Percentiles rank a stretch among this genome's conserved stretches.
phyloP scores from a whole-genome alignment of 768 basidiomycete genomes.

The Suillus fuscotomentosus region DNA sequence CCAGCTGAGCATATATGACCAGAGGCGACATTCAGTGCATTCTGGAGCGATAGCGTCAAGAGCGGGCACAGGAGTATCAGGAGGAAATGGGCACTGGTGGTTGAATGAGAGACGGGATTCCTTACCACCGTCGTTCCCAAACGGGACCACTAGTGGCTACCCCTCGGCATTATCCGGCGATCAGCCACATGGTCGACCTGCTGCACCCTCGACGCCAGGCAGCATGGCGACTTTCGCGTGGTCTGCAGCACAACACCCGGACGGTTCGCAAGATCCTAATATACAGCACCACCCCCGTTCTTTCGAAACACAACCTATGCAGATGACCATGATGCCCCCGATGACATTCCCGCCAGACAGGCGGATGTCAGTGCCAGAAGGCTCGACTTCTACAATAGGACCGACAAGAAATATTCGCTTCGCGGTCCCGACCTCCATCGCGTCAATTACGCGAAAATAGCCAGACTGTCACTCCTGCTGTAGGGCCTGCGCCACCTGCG shows the following conservation, averaged over 20 bases:
- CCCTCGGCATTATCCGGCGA: constrained; percentile 61
- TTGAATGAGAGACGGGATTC: constrained; percentile 71
- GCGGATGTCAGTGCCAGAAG: constrained; percentile 75
- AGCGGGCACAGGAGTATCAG: constrained; percentile 23
- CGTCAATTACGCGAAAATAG: constrained; percentile 50
- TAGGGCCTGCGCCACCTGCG: constrained; percentile 31
- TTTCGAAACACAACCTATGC: constrained; percentile 47
- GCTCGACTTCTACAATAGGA: constrained; percentile 41
- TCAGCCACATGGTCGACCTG: constrained; percentile 60
- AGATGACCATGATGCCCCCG: constrained; percentile 55
- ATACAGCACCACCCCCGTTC: constrained; percentile 40
- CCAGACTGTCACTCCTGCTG: constrained; percentile 33
- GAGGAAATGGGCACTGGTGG: constrained; percentile 50
- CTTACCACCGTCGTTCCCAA: constrained; percentile 66
- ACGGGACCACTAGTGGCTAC: constrained; percentile 46
- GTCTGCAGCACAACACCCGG: constrained; percentile 50
- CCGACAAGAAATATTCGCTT: constrained; percentile 57
- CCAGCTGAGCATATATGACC: constrained; percentile 66
- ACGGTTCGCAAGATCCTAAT: constrained; percentile 46
- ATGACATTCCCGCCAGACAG: constrained; percentile 62
- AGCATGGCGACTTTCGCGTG: constrained; percentile 73
- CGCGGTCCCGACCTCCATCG: constrained; percentile 71
- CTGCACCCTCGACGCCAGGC: constrained; percentile 54
- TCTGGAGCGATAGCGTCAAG: constrained; percentile 42
- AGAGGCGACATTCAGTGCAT: constrained; percentile 77